Evolutionary conservation across 2,329 filamentous ascomycete genomes (phyloP), one percentile per base, ranked within the genome.

Genomic region (Aspergillus aculeatus): DNA sequence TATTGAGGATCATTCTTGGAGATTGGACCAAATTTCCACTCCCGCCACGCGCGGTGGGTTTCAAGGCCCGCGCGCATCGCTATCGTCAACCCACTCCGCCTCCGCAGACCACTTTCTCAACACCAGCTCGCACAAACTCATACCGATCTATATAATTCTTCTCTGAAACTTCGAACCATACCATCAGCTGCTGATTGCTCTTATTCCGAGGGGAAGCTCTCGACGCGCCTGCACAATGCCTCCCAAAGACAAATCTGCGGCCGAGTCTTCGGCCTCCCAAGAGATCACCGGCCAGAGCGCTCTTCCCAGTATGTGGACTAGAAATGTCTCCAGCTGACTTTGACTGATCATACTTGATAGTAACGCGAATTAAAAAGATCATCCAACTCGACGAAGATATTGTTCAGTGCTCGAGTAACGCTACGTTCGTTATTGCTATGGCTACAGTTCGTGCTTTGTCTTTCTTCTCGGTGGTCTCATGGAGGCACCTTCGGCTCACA

Each of bases 281-380:
- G 92, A 96, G 77, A 85, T 91, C 50, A 96, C 90, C 2, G 94
- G 94, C 66, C 88, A 92, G 65, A 90, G 90, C 23, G 89, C 91
- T 66, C 85, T 98, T 32, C 94, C 94, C 9, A 82, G 94, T 96
- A 81, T 77, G 90, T 81, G 52, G 7, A 49, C 21, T 21, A 21
- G 2, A 5, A 38, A 7, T 16, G 41, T 29, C 41, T 48, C n/a
- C 50, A 47, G 26, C 19, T 11, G 12, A 3, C 12, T 16, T 35
- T 10, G 41, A n/a, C 41, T 55, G 41, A 55, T 26, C 1, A 16
- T 31, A 23, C 3, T 5, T 32, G 26, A 23, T 69, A 98, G 95
- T 98, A 58, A 91, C 95, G 19, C 87, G 95, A 69, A 91, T 99
- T 60, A 97, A 97, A 79, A 96, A 96, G 79, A 96, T 99, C 73